Percentiles rank a stretch among this genome's conserved stretches.
phyloP scores from a whole-genome alignment of 164 flowering plant species.

The Berberis thunbergii region DNA sequence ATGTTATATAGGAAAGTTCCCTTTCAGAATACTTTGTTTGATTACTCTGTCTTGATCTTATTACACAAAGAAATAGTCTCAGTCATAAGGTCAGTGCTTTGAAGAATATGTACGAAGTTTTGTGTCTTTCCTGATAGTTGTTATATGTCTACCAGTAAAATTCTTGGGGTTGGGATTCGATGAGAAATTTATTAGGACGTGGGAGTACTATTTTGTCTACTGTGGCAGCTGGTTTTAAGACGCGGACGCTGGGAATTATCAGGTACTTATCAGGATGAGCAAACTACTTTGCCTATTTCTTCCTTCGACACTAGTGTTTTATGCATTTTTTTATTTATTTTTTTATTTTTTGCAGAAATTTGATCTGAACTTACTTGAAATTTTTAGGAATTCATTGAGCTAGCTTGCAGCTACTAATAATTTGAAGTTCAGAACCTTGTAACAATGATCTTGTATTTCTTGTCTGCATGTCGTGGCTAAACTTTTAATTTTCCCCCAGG shows the following conservation, averaged over 20 bases:
- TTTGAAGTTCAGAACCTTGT: neutral
- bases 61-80: too few relatives aligned
- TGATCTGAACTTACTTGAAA: neutral
- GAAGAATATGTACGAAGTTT: too few relatives aligned
- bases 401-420: neutral
- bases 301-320: neutral
- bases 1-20: too few relatives aligned
- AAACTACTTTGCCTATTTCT: neutral
- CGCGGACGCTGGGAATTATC: slow-evolving; percentile 71
- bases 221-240: slow-evolving; percentile 84
- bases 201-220: slow-evolving; percentile 90
- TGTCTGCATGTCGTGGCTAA: too few relatives aligned
- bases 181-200: slow-evolving; percentile 80
- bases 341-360: neutral
- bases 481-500: neutral
- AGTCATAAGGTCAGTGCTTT: too few relatives aligned
- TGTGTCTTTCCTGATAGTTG: too few relatives aligned
- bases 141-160: slow-evolving; percentile 35
- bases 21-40: too few relatives aligned
- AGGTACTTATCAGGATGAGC: slow-evolving; percentile 32
- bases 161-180: slow-evolving; percentile 60
- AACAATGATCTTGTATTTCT: too few relatives aligned
- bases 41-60: too few relatives aligned
- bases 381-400: neutral
- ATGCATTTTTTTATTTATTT: too few relatives aligned